These are phyloP conservation scores for Fusarium chlamydosporum DNA, from an alignment of 2,329 filamentous ascomycete species.

Conservation along the genomic window DNA sequence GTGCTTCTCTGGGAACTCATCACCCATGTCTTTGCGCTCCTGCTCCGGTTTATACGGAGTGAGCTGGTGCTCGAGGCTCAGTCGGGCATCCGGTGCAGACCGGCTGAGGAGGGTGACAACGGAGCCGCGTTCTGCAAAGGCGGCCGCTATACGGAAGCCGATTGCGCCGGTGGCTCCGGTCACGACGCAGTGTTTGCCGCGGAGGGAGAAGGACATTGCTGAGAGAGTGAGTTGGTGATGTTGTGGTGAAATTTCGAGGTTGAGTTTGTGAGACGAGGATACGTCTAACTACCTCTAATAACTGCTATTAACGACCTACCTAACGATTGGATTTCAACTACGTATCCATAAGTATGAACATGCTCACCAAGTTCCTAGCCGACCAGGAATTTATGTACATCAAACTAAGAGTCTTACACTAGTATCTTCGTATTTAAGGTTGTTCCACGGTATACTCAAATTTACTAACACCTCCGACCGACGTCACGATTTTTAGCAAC, in stretches of 20 bases:
- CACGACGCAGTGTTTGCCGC: slow-evolving; percentile 69
- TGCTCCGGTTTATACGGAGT: slow-evolving; percentile 43
- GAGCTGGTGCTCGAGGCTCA: slow-evolving; percentile 56
- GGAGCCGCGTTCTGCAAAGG: slow-evolving; percentile 75
- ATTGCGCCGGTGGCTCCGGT: slow-evolving; percentile 81
- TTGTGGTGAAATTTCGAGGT: slow-evolving; percentile 26
- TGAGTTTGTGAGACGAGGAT: slow-evolving; percentile 3
- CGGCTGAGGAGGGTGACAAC: slow-evolving; percentile 73
- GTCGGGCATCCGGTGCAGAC: slow-evolving; percentile 61
- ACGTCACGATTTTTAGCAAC: slow-evolving; percentile 24
- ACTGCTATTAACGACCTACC: neutral
- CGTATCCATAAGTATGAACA: neutral
- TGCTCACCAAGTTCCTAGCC: too few relatives aligned
- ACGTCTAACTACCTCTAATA: neutral
- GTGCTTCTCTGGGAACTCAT: slow-evolving; percentile 48
- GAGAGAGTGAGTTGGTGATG: slow-evolving; percentile 10
- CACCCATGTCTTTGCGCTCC: neutral
- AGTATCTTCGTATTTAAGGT: neutral
- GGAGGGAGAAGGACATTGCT: slow-evolving; percentile 55
- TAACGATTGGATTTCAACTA: neutral
- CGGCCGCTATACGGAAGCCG: slow-evolving; percentile 74
- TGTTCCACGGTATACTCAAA: neutral
- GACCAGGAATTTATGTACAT: neutral
- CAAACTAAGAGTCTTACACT: neutral
- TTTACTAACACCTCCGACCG: slow-evolving; percentile 2